Evolutionary conservation across 73 alveolate species (phyloP).

Genomic region (Uronychia setigera): DNA sequence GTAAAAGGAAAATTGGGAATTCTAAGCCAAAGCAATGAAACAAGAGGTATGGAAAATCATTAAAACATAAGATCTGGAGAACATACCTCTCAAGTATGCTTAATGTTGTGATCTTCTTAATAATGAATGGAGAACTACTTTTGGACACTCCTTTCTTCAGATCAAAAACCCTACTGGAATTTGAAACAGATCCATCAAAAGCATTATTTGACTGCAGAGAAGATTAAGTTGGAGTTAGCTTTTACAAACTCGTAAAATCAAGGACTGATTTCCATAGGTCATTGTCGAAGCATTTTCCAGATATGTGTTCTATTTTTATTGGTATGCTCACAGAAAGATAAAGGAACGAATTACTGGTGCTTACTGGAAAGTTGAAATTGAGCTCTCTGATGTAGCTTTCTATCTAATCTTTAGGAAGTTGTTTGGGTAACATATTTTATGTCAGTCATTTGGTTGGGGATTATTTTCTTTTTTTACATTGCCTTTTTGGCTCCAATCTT

Average conservation of each 20-base stretch:
- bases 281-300: conserved; percentile 43
- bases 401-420: conserved; percentile 31
- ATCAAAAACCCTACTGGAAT: conserved; percentile 17
- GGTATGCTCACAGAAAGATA: conserved; percentile 25
- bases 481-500: conserved; percentile 45
- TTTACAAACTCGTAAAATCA: conserved; percentile 31
- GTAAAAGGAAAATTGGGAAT: conserved; percentile 61
- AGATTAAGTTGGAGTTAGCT: conserved; percentile 36
- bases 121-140: conserved; percentile 46
- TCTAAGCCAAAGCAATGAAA: conserved; percentile 24
- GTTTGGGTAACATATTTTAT: conserved; percentile 49
- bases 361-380: conserved; percentile 54
- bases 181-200: not conserved
- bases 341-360: conserved; percentile 5
- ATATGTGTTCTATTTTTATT: conserved; percentile 40
- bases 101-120: conserved; percentile 35
- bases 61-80: conserved; percentile 63
- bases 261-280: conserved; percentile 11
- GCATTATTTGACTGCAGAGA: conserved; percentile 57
- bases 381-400: conserved; percentile 41
- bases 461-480: conserved; percentile 31
- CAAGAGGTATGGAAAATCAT: conserved; percentile 53
- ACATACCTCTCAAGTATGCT: conserved; percentile 46
- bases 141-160: conserved; percentile 40
- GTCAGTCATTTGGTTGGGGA: conserved; percentile 38